A percentile compares a stretch with the other conserved stretches of the same genome.
phyloP scores from a whole-genome alignment of 495 filamentous ascomycete genomes.

The Penicillium alfredii region DNA sequence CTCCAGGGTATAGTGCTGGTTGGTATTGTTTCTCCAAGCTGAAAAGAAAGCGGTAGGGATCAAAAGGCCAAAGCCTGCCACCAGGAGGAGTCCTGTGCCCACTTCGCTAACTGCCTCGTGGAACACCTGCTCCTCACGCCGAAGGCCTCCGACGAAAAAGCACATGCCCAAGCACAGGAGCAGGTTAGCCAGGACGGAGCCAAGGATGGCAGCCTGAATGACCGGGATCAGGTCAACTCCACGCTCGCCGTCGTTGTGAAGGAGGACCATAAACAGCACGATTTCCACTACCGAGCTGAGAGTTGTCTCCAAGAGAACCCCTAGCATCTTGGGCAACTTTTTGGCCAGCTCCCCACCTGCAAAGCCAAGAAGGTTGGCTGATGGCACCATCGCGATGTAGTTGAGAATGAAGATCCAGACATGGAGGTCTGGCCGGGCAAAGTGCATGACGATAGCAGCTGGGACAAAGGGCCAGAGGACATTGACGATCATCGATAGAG shows the following conservation, averaged over 20 bases:
- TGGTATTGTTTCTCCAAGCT: constrained; percentile 45
- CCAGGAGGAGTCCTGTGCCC: constrained; percentile 71
- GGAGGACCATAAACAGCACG: constrained; percentile 72
- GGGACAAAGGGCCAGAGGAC: constrained; percentile 73
- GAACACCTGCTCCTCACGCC: constrained; percentile 60
- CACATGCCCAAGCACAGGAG: constrained; percentile 69
- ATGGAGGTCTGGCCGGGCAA: constrained; percentile 53
- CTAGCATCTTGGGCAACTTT: constrained; percentile 72
- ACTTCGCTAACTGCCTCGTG: constrained; percentile 75
- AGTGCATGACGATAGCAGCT: constrained; percentile 59
- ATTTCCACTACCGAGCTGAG: constrained; percentile 76
- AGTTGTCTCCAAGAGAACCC: constrained; percentile 71
- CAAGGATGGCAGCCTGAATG: constrained; percentile 77
- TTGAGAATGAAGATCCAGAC: constrained; percentile 64
- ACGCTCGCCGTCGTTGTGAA: constrained; percentile 33
- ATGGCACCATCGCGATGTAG: constrained; percentile 80
- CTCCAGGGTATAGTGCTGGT: constrained; percentile 23
- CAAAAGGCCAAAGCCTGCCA: constrained; percentile 75
- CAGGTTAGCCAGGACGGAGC: constrained; percentile 74
- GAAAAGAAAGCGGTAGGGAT: constrained; percentile 74
- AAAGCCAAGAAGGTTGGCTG: constrained; percentile 83
- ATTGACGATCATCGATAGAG: constrained; percentile 52
- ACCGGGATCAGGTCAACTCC: constrained; percentile 52
- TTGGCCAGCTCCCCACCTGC: constrained; percentile 73
- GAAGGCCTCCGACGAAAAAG: constrained; percentile 71